A percentile compares a stretch with the other conserved stretches of the same genome.
These are phyloP conservation scores for Lachancea sp. DNA, from an alignment of 805 yeast genomes.

Conservation along the genomic window DNA sequence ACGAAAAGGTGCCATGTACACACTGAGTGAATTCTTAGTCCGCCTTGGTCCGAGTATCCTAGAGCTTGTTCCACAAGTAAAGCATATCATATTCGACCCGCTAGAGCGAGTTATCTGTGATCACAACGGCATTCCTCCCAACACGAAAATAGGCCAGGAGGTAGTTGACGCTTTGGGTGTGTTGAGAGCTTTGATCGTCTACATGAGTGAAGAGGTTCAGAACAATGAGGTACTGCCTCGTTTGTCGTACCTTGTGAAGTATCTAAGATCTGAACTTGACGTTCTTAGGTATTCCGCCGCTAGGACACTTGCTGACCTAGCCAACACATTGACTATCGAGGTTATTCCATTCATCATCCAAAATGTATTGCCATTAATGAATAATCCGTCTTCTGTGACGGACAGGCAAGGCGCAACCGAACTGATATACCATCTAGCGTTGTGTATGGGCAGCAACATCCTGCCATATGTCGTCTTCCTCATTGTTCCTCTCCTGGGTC, in stretches of 20 bases:
- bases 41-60: constrained; percentile 52
- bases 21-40: constrained; percentile 54
- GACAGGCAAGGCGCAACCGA: constrained; percentile 94
- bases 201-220: constrained; percentile 44
- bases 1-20: constrained; percentile 73
- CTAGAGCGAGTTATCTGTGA: constrained; percentile 36
- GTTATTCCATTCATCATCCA: constrained; percentile 79
- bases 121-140: constrained; percentile 29
- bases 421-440: constrained; percentile 76
- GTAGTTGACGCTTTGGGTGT: constrained; percentile 84
- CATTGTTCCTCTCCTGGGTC: constrained; percentile 91
- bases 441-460: constrained; percentile 79
- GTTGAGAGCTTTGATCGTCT: constrained; percentile 64
- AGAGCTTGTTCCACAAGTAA: constrained; percentile 57
- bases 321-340: constrained; percentile 58
- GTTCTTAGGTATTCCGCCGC: constrained; percentile 89
- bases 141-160: constrained; percentile 60
- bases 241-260: constrained; percentile 45
- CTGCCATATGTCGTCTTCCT: constrained; percentile 92
- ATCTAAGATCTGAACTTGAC: constrained; percentile 62
- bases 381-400: constrained; percentile 60
- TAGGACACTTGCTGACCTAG: constrained; percentile 75
- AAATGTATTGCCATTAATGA: constrained; percentile 68
- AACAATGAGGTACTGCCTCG: constrained; percentile 43
- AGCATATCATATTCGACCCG: constrained; percentile 60